Evolutionary conservation across 1,139 yeast species (phyloP), one percentile per base, ranked within the genome.

Genomic region (Blastobotrys malaysiensis): DNA sequence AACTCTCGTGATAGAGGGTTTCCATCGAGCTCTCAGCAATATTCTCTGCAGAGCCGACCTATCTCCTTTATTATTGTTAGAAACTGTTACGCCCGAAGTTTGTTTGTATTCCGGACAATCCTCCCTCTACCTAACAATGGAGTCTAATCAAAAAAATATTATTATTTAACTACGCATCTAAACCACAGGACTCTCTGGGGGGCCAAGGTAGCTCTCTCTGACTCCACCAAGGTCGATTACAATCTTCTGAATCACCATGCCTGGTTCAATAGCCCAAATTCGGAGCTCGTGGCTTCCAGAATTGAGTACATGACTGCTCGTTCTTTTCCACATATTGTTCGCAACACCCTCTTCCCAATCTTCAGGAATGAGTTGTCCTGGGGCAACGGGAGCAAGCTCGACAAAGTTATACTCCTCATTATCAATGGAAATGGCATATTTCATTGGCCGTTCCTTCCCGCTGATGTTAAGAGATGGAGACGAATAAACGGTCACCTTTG

Each of bases 181-280:
- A 22, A 22, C 26, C 5, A 22, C 9, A 7, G 13, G 2, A 31
- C 39, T 31, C n/a, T 58, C 59, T 19, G 62, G 62, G 4, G 62
- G 61, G 5, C 63, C 63, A 43, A 60, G 55, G 45, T 59, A 59
- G 46, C 59, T 53, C n/a, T 47, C 47, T 49, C 57, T 45, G 9
- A 55, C 60, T 5, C 62, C 63, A 5, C 62, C 63, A 21, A 59
- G 46, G 48, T 60, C 63, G n/a, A 60, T 39, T 5, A 60, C 63
- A 20, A 60, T 46, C 50, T 55, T 58, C 43, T 60, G 62, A 48
- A 60, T 52, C 1, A 57, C 61, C n/a, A 60, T 58, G 18, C 59
- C 62, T 2, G 62, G 56, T 43, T 60, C 63, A 7, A 60, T 16
- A 11, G 63, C 61, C 57, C 59, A 56, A 27, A 60, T 39, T 36